Base-by-base conservation (phyloP, 768 basidiomycete species). In the Brasilioporus rufonigricans region DNA sequence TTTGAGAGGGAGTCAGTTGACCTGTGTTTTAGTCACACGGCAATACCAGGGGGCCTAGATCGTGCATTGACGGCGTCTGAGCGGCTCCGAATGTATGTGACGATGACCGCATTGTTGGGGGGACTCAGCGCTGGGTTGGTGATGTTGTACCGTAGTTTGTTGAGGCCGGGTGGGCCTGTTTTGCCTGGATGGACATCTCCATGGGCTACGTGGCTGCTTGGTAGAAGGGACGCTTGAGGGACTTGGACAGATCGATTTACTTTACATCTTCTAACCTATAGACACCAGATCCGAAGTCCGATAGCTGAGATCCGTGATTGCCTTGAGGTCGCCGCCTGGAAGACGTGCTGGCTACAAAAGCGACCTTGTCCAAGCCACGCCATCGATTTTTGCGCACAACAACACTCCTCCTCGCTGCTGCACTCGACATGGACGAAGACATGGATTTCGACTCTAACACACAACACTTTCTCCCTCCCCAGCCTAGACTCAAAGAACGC, bases 31-130 rank as follows among this genome's bases (percentile, higher is more conserved):
- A 89, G 87, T 51, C 71, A 80, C 59, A 71, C 79, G 35, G 80
- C 88, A 32, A 87, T 90, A 66, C 92, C 91, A 55, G 92, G 92
- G 33, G 91, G 91, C n/a, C 80, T 80, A 53, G 89, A 92, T 58
- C 87, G 89, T 46, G 85, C 86, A 38, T 70, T 91, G 77, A 83
- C 85, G 51, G 77, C 86, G 14, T 80, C 84, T 44, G 80, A 83
- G 60, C 80, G 84, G 62, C 68, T 93, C 63, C 80, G 84, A 70
- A 83, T 79, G 75, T 90, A 90, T 68, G 74, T 91, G 58, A 83
- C 83, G 46, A 55, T 89, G 58, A 87, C 88, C 19, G 89, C 89
- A 52, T 60, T 90, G 56, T 60, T 92, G 33, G 90, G 89, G 24
- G 88, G 89, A 33, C 76, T 83, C 58, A 82, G 86, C 32, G 88